A percentile compares a stretch with the other conserved stretches of the same genome.
Evolutionary conservation across 768 basidiomycete species (phyloP).

Genomic region (Pulveroboletus sp.): DNA sequence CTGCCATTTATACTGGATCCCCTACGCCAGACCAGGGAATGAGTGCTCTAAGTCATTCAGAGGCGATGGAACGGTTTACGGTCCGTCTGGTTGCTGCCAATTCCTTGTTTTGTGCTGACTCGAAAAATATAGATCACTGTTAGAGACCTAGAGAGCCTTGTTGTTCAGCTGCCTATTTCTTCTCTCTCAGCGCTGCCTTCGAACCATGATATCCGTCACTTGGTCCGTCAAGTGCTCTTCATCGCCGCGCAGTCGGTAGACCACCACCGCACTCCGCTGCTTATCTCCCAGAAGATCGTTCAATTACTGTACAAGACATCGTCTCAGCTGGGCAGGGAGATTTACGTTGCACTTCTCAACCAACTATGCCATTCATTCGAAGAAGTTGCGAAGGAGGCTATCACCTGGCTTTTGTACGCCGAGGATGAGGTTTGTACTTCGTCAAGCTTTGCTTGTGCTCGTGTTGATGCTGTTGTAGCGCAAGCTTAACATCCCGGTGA

Average conservation of each 20-base stretch:
- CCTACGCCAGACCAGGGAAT: slow-evolving; percentile 54
- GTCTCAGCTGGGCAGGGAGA: slow-evolving; percentile 82
- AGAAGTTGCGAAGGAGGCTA: slow-evolving; percentile 94
- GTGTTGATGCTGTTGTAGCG: slow-evolving; percentile 47
- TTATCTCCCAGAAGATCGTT: slow-evolving; percentile 95
- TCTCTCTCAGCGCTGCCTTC: slow-evolving; percentile 67
- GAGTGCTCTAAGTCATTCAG: slow-evolving; percentile 60
- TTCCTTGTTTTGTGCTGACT: slow-evolving; percentile 3
- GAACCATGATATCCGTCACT: slow-evolving; percentile 81
- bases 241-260: slow-evolving; percentile 78
- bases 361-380: slow-evolving; percentile 85
- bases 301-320: slow-evolving; percentile 90
- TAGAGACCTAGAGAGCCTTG: slow-evolving; percentile 74
- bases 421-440: slow-evolving; percentile 78
- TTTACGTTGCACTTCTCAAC: slow-evolving; percentile 86
- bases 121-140: slow-evolving; percentile 16
- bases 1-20: slow-evolving; percentile 52
- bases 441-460: background rate
- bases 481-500: slow-evolving; percentile 94
- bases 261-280: slow-evolving; percentile 79
- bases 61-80: slow-evolving; percentile 85
- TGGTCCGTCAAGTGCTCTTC: slow-evolving; percentile 77
- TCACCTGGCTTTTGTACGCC: slow-evolving; percentile 92
- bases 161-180: slow-evolving; percentile 69
- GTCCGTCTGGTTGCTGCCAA: slow-evolving; percentile 36